Percentiles rank a stretch among this genome's conserved stretches.
These are phyloP conservation scores for Populus trichocarpa DNA, from an alignment of 441 rosid genomes.

Conservation along the genomic window DNA sequence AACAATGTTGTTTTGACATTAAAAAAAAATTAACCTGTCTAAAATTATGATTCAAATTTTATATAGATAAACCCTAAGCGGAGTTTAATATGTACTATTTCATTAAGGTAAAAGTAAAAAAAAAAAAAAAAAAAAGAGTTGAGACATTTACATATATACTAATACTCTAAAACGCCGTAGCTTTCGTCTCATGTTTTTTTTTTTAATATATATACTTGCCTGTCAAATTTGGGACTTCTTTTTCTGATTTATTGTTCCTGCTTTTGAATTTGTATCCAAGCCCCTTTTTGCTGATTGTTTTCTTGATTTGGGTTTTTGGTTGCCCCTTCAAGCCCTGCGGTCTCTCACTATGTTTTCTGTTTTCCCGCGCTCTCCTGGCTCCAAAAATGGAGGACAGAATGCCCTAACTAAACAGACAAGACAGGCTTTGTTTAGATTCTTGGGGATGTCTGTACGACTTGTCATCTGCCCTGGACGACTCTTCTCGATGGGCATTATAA, in stretches of 20 bases:
- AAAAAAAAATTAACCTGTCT: no score
- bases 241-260: slow-evolving; percentile 25
- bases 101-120: no score
- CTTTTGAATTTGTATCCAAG: slow-evolving; percentile 4
- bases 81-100: no score
- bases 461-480: background rate
- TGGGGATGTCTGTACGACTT: background rate
- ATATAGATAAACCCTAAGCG: accelerated
- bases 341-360: background rate
- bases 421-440: background rate
- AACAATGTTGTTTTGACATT: no score
- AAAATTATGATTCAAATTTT: no score
- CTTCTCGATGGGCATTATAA: no score
- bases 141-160: no score
- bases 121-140: no score
- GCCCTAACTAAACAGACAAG: background rate
- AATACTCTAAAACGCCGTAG: no score
- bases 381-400: background rate
- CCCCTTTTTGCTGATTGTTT: slow-evolving; percentile 10
- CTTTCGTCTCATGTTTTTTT: no score
- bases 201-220: no score
- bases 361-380: background rate
- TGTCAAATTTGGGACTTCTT: slow-evolving; percentile 37
- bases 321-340: background rate
- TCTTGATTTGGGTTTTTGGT: background rate